Evolutionary conservation across 2,329 filamentous ascomycete species (phyloP).

Genomic region (Botrytis elliptica): DNA sequence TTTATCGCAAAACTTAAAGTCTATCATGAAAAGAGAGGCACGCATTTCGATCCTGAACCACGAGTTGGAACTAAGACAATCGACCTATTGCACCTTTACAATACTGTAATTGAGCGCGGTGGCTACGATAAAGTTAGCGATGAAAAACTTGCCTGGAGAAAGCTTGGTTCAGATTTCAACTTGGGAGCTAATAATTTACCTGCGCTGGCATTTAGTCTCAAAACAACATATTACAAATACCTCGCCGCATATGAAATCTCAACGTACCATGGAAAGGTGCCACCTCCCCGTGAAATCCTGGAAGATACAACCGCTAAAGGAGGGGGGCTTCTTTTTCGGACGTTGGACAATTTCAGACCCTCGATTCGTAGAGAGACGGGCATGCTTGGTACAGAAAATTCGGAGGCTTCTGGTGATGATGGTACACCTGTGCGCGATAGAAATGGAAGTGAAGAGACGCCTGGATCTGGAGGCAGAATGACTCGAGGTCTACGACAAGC

Average conservation of each 20-base stretch:
- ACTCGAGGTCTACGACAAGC: slow-evolving; percentile 72
- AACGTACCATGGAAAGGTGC: slow-evolving; percentile 73
- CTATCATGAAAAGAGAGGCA: slow-evolving; percentile 79
- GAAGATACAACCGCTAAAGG: slow-evolving; percentile 78
- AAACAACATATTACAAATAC: slow-evolving; percentile 87
- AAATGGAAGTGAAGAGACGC: slow-evolving; percentile 49
- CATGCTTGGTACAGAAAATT: slow-evolving; percentile 52
- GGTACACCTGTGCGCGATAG: slow-evolving; percentile 57
- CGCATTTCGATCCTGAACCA: slow-evolving; percentile 74
- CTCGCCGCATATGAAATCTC: slow-evolving; percentile 84
- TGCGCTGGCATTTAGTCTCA: slow-evolving; percentile 82
- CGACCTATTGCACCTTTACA: slow-evolving; percentile 76
- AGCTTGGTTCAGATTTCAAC: slow-evolving; percentile 70
- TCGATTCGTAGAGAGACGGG: slow-evolving; percentile 44
- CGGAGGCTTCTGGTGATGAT: slow-evolving; percentile 59
- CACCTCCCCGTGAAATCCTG: slow-evolving; percentile 83
- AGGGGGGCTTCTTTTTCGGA: slow-evolving; percentile 74
- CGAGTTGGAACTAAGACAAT: slow-evolving; percentile 76
- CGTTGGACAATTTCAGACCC: slow-evolving; percentile 70
- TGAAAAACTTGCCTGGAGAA: slow-evolving; percentile 83
- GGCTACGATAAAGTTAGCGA: slow-evolving; percentile 84
- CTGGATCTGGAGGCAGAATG: slow-evolving; percentile 54
- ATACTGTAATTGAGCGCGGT: slow-evolving; percentile 70
- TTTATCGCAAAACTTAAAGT: slow-evolving; percentile 72
- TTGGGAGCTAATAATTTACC: slow-evolving; percentile 72